Evolutionary conservation across 352 stramenopile species (phyloP).

Genomic region (Hyaloperonospora brassicae): DNA sequence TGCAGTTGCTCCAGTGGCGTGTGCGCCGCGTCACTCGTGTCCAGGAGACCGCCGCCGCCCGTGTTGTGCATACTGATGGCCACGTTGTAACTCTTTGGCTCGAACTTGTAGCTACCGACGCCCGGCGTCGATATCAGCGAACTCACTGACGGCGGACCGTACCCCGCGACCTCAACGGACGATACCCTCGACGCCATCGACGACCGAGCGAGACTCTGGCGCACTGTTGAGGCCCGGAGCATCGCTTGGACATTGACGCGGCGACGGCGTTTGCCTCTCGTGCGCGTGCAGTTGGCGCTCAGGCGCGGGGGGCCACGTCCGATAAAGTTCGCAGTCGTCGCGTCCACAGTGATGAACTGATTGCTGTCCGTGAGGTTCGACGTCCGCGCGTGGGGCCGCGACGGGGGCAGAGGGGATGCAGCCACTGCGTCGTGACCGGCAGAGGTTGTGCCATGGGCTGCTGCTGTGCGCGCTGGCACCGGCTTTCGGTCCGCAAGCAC

Average conservation of each 20-base stretch:
- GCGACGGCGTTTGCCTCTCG: conserved; percentile 23
- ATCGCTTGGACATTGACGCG: conserved; percentile 60
- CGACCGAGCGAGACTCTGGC: conserved; percentile 38
- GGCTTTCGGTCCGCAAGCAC: conserved; percentile 6
- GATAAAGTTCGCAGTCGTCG: conserved; percentile 29
- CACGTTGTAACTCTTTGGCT: conserved; percentile 52
- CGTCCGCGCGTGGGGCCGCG: conserved; percentile 27
- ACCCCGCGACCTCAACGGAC: conserved; percentile 30
- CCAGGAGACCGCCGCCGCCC: conserved; percentile 1
- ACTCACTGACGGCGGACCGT: conserved; percentile 40
- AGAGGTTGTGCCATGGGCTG: conserved; percentile 3
- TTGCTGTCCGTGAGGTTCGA: conserved; percentile 58
- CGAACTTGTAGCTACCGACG: conserved; percentile 56
- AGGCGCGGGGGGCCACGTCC: conserved; percentile 13
- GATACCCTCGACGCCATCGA: conserved; percentile 35
- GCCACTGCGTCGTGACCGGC: conserved; percentile 1
- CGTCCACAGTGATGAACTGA: conserved; percentile 40
- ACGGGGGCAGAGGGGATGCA: conserved; percentile 1
- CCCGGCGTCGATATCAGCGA: conserved; percentile 59
- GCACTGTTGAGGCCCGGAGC: conserved; percentile 56
- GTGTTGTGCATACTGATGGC: conserved; percentile 49
- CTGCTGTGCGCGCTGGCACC: conserved; percentile 15
- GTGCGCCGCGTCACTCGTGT: conserved; percentile 19
- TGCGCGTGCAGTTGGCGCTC: conserved; percentile 30
- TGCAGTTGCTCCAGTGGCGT: conserved; percentile 56